A percentile compares a stretch with the other conserved stretches of the same genome.
These are phyloP conservation scores for Sutorius eximius DNA, from an alignment of 1,284 basidiomycete genomes.

Conservation along the genomic window DNA sequence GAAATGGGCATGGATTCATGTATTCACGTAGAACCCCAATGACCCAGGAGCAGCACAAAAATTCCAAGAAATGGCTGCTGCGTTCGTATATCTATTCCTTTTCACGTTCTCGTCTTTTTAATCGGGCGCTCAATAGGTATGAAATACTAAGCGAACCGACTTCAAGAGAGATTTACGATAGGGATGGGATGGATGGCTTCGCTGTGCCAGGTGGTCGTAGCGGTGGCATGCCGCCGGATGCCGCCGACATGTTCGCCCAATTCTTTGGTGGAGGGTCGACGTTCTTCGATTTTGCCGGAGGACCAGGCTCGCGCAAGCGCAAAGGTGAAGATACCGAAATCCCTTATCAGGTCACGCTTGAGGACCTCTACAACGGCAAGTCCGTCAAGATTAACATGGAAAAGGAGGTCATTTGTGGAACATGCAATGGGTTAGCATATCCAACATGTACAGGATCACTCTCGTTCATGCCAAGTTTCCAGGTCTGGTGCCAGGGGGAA, in stretches of 20 bases:
- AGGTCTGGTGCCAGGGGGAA: conserved; percentile 81
- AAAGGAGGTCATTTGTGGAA: conserved; percentile 76
- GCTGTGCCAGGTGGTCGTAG: conserved; percentile 43
- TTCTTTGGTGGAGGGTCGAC: conserved; percentile 66
- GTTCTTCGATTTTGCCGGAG: conserved; percentile 57
- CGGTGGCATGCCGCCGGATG: conserved; percentile 60
- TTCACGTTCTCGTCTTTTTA: neutral
- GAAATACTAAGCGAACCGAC: conserved; percentile 83
- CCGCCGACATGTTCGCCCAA: conserved; percentile 74
- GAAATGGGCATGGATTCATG: conserved; percentile 2
- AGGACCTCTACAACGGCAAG: conserved; percentile 93
- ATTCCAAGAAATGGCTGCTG: conserved; percentile 87
- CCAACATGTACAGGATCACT: neutral
- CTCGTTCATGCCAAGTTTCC: conserved; percentile 13
- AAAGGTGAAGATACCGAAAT: conserved; percentile 76
- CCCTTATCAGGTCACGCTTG: conserved; percentile 83
- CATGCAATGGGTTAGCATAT: conserved; percentile 74
- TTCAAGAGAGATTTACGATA: conserved; percentile 79
- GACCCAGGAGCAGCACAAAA: conserved; percentile 75
- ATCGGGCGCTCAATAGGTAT: conserved; percentile 52
- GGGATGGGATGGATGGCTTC: conserved; percentile 72
- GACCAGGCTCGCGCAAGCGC: conserved; percentile 43
- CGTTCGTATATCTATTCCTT: conserved; percentile 49
- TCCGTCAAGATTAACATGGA: conserved; percentile 88
- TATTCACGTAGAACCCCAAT: conserved; percentile 62